A percentile compares a stretch with the other conserved stretches of the same genome.
These are phyloP conservation scores for Globisporangium middletonii DNA, from an alignment of 352 stramenopile genomes.

Conservation along the genomic window DNA sequence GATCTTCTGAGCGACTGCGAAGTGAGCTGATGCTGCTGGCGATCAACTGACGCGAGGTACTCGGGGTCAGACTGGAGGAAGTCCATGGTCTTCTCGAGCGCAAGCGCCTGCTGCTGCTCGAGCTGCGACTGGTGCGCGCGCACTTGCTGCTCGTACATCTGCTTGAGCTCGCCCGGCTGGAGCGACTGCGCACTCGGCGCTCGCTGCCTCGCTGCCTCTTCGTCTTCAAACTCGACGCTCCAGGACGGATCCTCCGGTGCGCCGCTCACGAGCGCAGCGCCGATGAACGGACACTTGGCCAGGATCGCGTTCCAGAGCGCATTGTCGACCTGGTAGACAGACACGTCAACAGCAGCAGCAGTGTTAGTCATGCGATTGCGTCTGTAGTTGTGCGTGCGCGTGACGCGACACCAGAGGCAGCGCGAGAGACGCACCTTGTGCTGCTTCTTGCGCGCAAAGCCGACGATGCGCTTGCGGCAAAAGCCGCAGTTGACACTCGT, in stretches of 20 bases:
- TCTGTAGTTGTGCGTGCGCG: neutral
- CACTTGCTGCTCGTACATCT: slow-evolving; percentile 38
- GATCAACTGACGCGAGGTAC: slow-evolving; percentile 19
- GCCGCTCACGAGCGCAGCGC: slow-evolving; percentile 3
- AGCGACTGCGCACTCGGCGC: neutral
- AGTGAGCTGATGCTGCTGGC: neutral
- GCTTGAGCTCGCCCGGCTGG: slow-evolving; percentile 25
- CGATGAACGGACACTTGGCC: slow-evolving; percentile 39
- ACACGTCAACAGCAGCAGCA: neutral
- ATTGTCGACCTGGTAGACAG: slow-evolving; percentile 31
- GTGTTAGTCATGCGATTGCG: neutral
- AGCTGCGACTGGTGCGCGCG: slow-evolving; percentile 23
- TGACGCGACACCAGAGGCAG: neutral
- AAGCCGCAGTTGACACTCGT: slow-evolving; percentile 79
- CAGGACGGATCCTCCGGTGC: slow-evolving; percentile 17
- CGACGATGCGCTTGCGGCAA: slow-evolving; percentile 68
- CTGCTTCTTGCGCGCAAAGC: slow-evolving; percentile 67
- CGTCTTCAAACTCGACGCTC: slow-evolving; percentile 42
- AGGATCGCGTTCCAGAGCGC: slow-evolving; percentile 50
- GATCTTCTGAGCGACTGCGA: too few relatives aligned
- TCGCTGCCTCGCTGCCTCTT: slow-evolving; percentile 26
- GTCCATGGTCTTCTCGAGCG: slow-evolving; percentile 44
- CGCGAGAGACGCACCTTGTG: slow-evolving; percentile 29
- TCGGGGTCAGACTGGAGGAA: slow-evolving; percentile 47
- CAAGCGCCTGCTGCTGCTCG: slow-evolving; percentile 25